Conservation (phyloP, 768 basidiomycete genomes). For the Rhodotorula paludigena region DNA sequence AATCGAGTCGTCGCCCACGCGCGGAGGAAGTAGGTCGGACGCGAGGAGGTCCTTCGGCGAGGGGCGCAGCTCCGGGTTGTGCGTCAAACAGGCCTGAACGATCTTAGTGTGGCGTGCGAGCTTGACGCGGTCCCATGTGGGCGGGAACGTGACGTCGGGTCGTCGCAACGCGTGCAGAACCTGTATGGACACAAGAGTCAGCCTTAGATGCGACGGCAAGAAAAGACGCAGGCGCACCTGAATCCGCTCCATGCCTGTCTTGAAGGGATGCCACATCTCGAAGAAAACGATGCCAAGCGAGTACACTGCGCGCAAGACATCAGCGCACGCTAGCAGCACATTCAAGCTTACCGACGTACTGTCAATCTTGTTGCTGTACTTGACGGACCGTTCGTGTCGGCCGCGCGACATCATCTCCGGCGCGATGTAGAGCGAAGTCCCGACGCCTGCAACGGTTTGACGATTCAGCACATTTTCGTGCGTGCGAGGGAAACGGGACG, state of each 20-base stretch:
- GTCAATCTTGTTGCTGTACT: conserved; percentile 42
- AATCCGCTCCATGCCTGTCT: conserved; percentile 45
- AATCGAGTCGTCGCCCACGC: conserved; percentile 42
- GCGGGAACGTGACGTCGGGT: conserved; percentile 42
- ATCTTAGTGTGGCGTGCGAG: conserved; percentile 42
- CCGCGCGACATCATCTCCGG: conserved; percentile 37
- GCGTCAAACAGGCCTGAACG: conserved; percentile 41
- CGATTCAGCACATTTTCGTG: background rate
- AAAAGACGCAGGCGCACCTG: background rate
- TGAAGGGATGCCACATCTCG: conserved; percentile 39
- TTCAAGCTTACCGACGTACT: too few species aligned
- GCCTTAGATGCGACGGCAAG: too few species aligned
- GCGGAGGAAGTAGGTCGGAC: conserved; percentile 39
- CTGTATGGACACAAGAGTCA: background rate
- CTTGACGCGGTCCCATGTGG: conserved; percentile 36
- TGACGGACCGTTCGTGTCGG: conserved; percentile 20
- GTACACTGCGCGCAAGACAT: conserved; percentile 38
- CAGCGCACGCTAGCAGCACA: too few species aligned
- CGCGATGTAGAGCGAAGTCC: conserved; percentile 42
- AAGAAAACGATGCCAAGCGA: conserved; percentile 41
- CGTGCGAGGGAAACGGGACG: background rate
- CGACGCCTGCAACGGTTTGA: conserved; percentile 30
- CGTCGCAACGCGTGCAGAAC: conserved; percentile 43
- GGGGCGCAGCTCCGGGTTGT: conserved; percentile 43
- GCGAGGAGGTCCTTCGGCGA: conserved; percentile 40